Evolutionary conservation across 1,284 basidiomycete genomes (phyloP), one percentile per base, ranked within the genome.

Genomic region (Anthracocystis panici-leucophaei): DNA sequence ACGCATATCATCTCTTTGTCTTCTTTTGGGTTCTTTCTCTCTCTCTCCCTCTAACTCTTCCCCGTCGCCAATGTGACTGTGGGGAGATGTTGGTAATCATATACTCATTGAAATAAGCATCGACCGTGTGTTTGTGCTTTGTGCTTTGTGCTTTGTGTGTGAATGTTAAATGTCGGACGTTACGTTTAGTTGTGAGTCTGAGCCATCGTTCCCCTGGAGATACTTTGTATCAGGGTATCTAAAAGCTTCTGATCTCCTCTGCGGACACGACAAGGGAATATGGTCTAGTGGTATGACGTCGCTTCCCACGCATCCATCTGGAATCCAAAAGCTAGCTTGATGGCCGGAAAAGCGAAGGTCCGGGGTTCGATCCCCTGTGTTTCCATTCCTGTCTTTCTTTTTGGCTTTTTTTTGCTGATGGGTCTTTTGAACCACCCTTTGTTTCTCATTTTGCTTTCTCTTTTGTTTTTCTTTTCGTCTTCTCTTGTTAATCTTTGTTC

Each of bases 211-310:
- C 18, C 14, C 18, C 29, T 23, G 4, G 16, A 10, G 18, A n/a
- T n/a, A n/a, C n/a, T n/a, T n/a, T n/a, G n/a, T n/a, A n/a, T n/a
- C n/a, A n/a, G n/a, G n/a, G n/a, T n/a, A n/a, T n/a, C n/a, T n/a
- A n/a, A n/a, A n/a, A n/a, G n/a, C 42, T 14, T 40, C 11, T 6
- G 0, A 1, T 20, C 0, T 5, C 7, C 12, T 5, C 12, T 0
- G n/a, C 7, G 1, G 42, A 3, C 53, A 65, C 29, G 48, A 51
- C 52, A 21, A 57, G 71, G 71, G 71, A 74, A 74, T 74, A 74
- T 74, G 71, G 71, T 74, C 71, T 74, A 74, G 71, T 74, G 71
- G 71, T 74, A 74, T 74, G 71, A 74, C 71, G 71, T 74, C 71
- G 65, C 71, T 74, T 74, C 71, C n/a, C n/a, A n/a, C 71, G 71